Base-by-base conservation (phyloP, 306 rosid species). In the Cotoneaster glaucophyllus region DNA sequence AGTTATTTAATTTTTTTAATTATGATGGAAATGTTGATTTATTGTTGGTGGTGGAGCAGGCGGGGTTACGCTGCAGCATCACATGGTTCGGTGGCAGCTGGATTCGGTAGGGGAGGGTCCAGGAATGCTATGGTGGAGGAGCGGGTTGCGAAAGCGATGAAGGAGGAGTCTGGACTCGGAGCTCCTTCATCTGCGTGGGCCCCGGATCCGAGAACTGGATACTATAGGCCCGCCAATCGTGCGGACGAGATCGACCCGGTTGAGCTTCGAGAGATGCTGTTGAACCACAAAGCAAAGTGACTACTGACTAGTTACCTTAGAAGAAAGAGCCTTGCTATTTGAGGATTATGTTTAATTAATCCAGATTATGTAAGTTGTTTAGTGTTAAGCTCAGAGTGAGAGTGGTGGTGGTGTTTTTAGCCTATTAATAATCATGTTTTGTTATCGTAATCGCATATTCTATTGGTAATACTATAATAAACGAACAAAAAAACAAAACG, bases 191-290 rank as follows among this genome's bases (percentile, higher is more conserved):
- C 81, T 3, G 81, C 81, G 10, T 85, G 94, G 94, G 84, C 67
- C 67, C 90, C 90, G 0, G 87, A 87, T 48, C 91, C 94, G 18
- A 77, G 78, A 0, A 82, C 84, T 3, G 90, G 93, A 15, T 87
- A 78, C 64, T 85, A 87, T 44, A 85, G 87, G 74, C 91, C 94
- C 74, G 76, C 79, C 19, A 82, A 75, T 43, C 79, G 12, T 17
- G 26, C 29, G 1, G 50, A 74, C 18, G 88, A 87, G 57, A 80
- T 84, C 31, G 90, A 89, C 78, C 87, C 90, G 29, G 88, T 73
- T 37, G 87, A 85, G 85, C 90, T 89, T 44, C 84, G 86, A 19
- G 25, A 64, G 11, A 78, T 78, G 82, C 80, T 89, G 17, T 69
- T 85, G 84, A 85, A 78, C 50, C 84, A 45, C 69, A 83, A n/a